Evolutionary conservation across 2,329 filamentous ascomycete species (phyloP).

Genomic region (Paecilomyces sp.): DNA sequence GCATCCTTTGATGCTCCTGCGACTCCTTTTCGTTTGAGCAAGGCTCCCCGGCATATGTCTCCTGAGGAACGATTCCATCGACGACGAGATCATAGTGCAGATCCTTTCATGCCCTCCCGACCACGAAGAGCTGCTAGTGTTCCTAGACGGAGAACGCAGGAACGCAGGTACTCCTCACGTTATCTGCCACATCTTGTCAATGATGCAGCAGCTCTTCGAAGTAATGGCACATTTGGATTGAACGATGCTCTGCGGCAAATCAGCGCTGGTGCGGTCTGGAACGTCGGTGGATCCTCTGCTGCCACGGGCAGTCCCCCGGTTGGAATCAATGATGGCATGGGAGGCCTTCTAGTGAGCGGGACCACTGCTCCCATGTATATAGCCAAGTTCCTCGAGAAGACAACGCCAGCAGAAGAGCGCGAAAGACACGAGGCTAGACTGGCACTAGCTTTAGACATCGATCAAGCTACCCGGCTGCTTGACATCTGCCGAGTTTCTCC

Average conservation of each 20-base stretch:
- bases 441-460: conserved; percentile 73
- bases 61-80: conserved; percentile 41
- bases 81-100: conserved; percentile 34
- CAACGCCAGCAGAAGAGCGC: conserved; percentile 51
- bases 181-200: conserved; percentile 28
- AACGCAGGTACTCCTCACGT: conserved; percentile 16
- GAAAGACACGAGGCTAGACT: conserved; percentile 67
- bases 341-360: conserved; percentile 59
- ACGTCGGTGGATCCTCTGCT: conserved; percentile 64
- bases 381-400: conserved; percentile 48
- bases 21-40: conserved; percentile 48
- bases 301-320: conserved; percentile 37
- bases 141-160: conserved; percentile 5
- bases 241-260: conserved; percentile 38
- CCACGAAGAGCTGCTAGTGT: conserved; percentile 14
- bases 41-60: conserved; percentile 39
- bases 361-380: conserved; percentile 62
- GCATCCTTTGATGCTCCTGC: conserved; percentile 34
- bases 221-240: conserved; percentile 3
- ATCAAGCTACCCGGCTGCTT: conserved; percentile 61
- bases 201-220: conserved; percentile 12
- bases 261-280: conserved; percentile 68
- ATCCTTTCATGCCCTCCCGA: conserved; percentile 47
- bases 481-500: conserved; percentile 37
- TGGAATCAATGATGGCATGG: conserved; percentile 54